Evolutionary conservation across 768 basidiomycete species (phyloP), one percentile per base, ranked within the genome.

Genomic region (Leccinum obscurum): DNA sequence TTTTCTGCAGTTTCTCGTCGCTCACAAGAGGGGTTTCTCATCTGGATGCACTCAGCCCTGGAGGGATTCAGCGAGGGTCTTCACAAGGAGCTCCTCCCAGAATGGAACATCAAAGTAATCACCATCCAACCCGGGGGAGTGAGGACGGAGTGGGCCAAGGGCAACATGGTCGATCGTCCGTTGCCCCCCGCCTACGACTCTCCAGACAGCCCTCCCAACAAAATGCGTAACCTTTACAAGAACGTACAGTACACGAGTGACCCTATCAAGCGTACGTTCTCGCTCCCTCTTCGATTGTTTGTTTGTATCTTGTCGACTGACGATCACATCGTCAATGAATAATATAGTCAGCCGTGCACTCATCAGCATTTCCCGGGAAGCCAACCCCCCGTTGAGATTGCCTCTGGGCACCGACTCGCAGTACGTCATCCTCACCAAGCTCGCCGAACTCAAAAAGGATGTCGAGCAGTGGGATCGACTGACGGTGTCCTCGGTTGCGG

Each of bases 101-200:
- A 70, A 22, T 71, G 70, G 70, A 71, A 71, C 39, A 72, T 71
- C 41, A 70, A 63, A 52, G 51, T 72, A 7, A 65, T 69, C 32
- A 17, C 14, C n/a, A 32, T 65, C 17, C 66, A 70, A 24, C 68
- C 68, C 15, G 68, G 68, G 50, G 62, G 63, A 0, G 63, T 65
- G 41, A 61, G 49, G 51, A 69, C 68, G 6, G 65, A 67, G 6
- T 67, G 68, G 61, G 60, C 55, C 37, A 69, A 70, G 59, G 34
- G 58, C 0, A 69, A 35, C 44, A 60, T 70, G 63, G 58, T 65
- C 34, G 58, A 67, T 11, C 41, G 50, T 3, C 55, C 60, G 0
- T 24, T 70, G 15, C 66, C 66, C 20, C 57, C 64, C 14, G 66
- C 34, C 3, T 70, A 69, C 14, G 58, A 63, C 10, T 2, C 20